These are phyloP conservation scores for grape (Vitis vinifera) DNA, from an alignment of 164 flowering plant species.

Conservation along the genomic window ASM3070453v1 NC_081809.1:5048001-5048500, in stretches of 20 bases:
- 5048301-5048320: conserved; percentile 83
- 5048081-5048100: conserved; percentile 94
- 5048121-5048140: conserved; percentile 98
- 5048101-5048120: conserved; percentile 91
- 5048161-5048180: conserved; percentile 5
- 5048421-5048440: too few relatives aligned
- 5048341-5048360: conserved; percentile 56
- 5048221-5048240: conserved; percentile 99
- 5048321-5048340: conserved; percentile 80
- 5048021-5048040: conserved; percentile 98
- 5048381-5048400: neutral
- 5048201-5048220: conserved; percentile 65
- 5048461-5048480: neutral
- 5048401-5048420: neutral
- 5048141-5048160: conserved; percentile 42
- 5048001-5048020: conserved; percentile 87
- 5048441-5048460: too few relatives aligned
- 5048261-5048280: conserved; percentile 76
- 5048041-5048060: conserved; percentile 99
- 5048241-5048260: conserved; percentile 89
- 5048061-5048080: conserved; percentile 97
- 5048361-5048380: neutral
- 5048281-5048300: conserved; percentile 91
- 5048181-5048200: conserved; percentile 1
- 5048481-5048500: too few relatives aligned